Conservation (phyloP, 2,329 filamentous ascomycete species). For the Ploettnerulaceae sp. region DNA sequence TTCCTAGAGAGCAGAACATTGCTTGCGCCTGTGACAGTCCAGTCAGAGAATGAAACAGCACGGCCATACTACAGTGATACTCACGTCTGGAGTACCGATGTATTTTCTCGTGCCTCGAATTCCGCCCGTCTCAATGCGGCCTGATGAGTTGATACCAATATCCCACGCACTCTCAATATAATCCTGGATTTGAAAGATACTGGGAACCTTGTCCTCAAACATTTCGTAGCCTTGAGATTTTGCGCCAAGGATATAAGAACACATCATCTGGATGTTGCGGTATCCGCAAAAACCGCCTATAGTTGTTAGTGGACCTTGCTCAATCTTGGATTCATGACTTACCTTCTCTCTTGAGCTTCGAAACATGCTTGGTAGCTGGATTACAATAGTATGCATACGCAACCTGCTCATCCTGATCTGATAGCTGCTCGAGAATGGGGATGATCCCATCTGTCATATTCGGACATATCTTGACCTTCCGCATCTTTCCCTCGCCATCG, state of each 20-base stretch:
- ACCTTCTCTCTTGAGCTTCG: slow-evolving; percentile 74
- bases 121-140: slow-evolving; percentile 77
- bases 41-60: slow-evolving; percentile 8
- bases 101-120: slow-evolving; percentile 88
- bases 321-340: slow-evolving; percentile 9
- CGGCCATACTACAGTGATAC: slow-evolving; percentile 9
- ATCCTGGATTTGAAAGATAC: slow-evolving; percentile 78
- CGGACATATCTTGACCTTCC: slow-evolving; percentile 39
- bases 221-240: slow-evolving; percentile 51
- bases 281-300: slow-evolving; percentile 89
- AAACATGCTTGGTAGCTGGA: slow-evolving; percentile 69
- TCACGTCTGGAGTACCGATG: slow-evolving; percentile 86
- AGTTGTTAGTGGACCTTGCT: slow-evolving; percentile 2
- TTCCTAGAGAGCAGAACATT: slow-evolving; percentile 64
- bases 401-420: slow-evolving; percentile 59
- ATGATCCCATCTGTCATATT: slow-evolving; percentile 52
- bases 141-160: slow-evolving; percentile 69
- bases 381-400: slow-evolving; percentile 76
- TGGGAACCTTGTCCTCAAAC: slow-evolving; percentile 61
- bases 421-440: slow-evolving; percentile 56
- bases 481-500: slow-evolving; percentile 39
- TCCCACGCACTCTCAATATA: slow-evolving; percentile 88
- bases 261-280: slow-evolving; percentile 87
- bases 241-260: slow-evolving; percentile 68
- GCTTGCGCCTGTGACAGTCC: slow-evolving; percentile 62